Evolutionary conservation across 1,284 basidiomycete genomes (phyloP), one percentile per base, ranked within the genome.

Genomic region (Apiotrichum akiyoshidainum): DNA sequence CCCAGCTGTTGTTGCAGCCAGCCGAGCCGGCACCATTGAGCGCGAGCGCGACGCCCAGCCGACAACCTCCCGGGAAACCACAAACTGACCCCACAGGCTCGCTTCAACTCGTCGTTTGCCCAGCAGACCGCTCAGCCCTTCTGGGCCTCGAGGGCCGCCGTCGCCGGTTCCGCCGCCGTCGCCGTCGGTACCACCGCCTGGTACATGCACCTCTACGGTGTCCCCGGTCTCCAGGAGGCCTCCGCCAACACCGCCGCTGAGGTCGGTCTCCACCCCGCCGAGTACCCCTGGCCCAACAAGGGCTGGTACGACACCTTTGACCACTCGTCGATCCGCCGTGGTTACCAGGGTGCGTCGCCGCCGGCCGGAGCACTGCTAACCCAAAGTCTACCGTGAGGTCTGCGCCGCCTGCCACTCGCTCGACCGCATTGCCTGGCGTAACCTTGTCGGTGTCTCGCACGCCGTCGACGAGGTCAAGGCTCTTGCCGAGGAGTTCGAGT

Each of bases 371-470:
- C 26, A 19, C 11, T 21, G 35, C 54, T 54, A 31, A 51, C 57
- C 51, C 57, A 56, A 52, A 80, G 96, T 99, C 53, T 99, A 99
- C 84, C 91, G 93, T 62, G 95, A 99, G 81, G 96, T 99, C 60
- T 99, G 96, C 79, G 90, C 95, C 8, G 91, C 96, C 17, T 99
- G 96, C 81, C 96, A 99, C 80, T 99, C 96, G 49, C 87, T 99
- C 61, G 92, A 99, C 83, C 92, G 96, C 71, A 94, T 99, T 76
- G 96, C 96, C 63, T 99, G 96, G 96, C 91, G 96, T 76, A 99
- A 99, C 82, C 83, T 99, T 61, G 96, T 99, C 68, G 96, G 93
- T 75, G 92, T 97, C 59, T 97, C 93, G 41, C 96, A 99, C 82
- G 92, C 89, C 64, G 95, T 84, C 52, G 91, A 95, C 69, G 95